phyloP scores from a whole-genome alignment of 2,329 filamentous ascomycete species.

The Microascus cirrosus region DNA sequence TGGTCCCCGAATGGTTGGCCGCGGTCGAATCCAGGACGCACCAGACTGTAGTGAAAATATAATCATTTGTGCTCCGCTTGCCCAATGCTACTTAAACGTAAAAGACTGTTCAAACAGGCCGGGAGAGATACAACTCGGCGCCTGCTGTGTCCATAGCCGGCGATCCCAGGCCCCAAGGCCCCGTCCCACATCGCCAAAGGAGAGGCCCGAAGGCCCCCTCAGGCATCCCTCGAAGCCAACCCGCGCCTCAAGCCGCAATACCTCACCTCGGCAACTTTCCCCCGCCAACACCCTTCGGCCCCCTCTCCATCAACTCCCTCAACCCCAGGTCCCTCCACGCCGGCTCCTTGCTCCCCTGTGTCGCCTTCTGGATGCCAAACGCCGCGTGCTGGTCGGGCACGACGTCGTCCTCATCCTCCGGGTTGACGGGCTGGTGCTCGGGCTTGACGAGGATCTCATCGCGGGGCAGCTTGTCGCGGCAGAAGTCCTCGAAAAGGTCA shows the following conservation, averaged over 20 bases:
- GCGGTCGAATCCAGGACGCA: too few relatives aligned
- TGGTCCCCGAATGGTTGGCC: too few relatives aligned
- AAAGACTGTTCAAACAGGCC: neutral
- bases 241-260: neutral
- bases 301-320: conserved; percentile 56
- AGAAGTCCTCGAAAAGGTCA: conserved; percentile 70
- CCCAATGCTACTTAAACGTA: neutral
- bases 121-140: neutral
- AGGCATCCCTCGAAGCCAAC: neutral
- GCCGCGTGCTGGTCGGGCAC: conserved; percentile 82
- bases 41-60: neutral
- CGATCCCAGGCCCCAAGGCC: too few relatives aligned
- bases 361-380: conserved; percentile 75
- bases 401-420: conserved; percentile 80
- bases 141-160: too few relatives aligned
- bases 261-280: conserved; percentile 12
- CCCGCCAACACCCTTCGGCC: conserved; percentile 25
- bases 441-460: conserved; percentile 78
- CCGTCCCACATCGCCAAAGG: too few relatives aligned
- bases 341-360: conserved; percentile 57
- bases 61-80: neutral
- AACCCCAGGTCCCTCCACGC: conserved; percentile 73
- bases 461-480: conserved; percentile 56
- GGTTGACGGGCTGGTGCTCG: conserved; percentile 71
- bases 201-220: too few relatives aligned